Evolutionary conservation across 768 basidiomycete genomes (phyloP), one percentile per base, ranked within the genome.

Genomic region (Amylocystis lapponica): DNA sequence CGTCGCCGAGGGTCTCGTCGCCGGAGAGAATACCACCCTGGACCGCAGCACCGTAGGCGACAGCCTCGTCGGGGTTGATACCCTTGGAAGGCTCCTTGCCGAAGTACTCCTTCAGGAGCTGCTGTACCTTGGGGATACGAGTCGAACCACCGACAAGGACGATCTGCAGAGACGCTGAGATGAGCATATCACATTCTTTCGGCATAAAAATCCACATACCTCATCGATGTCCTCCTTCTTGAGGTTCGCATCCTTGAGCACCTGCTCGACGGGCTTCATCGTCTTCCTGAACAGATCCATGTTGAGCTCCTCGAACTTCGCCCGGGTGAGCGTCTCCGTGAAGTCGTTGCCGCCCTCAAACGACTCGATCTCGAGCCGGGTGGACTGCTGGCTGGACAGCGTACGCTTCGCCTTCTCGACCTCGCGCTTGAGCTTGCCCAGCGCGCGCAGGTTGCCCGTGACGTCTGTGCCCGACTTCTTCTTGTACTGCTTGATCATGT

Each of bases 271-370:
- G 50, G 95, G 95, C 75, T 94, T 94, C 90, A 98, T 91, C 26
- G 95, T 99, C 80, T 95, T 95, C 60, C 95, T 79, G 87, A 99
- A 99, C 40, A 98, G 81, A 59, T 99, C 95, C 73, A 96, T 86
- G 81, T 95, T 96, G 53, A 97, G 76, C 66, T 98, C 94, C 66
- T 98, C 95, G 62, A 99, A 98, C 70, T 96, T 98, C 72, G 95
- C 95, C 42, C 95, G 83, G 41, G 95, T 98, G 25, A 98, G 79
- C 5, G 89, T 90, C 76, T 97, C 95, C 26, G 92, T 88, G 59
- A 97, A 91, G 73, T 99, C 95, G 56, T 95, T 94, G 51, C 95
- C 95, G 56, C 83, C 80, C 66, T 94, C 93, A 67, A 98, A 97
- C 22, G 80, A 79, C 68, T 99, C 95, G 49, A 99, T 95, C 64